Evolutionary conservation across 306 rosid genomes (phyloP).

Genomic region (Boehmeria nivea): DNA sequence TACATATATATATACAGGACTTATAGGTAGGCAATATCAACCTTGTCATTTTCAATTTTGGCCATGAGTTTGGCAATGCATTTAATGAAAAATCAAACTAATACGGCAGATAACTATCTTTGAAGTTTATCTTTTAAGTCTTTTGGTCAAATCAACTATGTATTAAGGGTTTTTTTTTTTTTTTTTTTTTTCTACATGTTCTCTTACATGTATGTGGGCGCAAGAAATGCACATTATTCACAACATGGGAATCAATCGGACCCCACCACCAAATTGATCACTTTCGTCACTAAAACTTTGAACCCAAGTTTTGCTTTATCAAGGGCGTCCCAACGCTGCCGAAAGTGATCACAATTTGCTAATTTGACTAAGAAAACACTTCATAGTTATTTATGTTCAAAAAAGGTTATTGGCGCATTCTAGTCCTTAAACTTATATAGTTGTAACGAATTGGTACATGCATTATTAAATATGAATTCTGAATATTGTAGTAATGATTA

Average conservation of each 20-base stretch:
- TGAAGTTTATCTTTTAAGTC: background rate
- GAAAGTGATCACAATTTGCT: slow-evolving; percentile 29
- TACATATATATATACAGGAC: no score
- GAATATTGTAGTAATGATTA: no score
- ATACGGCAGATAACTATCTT: background rate
- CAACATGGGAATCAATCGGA: background rate
- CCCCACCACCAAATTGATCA: slow-evolving; percentile 23
- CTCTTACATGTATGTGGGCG: background rate
- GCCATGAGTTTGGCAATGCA: background rate
- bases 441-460: no score
- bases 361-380: slow-evolving; percentile 12
- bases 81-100: background rate
- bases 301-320: slow-evolving; percentile 41
- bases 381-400: background rate
- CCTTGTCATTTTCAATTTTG: background rate
- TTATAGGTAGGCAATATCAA: no score
- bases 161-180: background rate
- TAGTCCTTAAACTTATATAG: no score
- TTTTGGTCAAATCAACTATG: background rate
- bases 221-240: slow-evolving; percentile 5
- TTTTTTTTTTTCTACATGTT: background rate
- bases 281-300: slow-evolving; percentile 45
- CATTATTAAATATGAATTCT: no score
- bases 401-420: no score
- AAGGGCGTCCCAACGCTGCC: slow-evolving; percentile 40